These are phyloP conservation scores for Prinsepia uniflora DNA, from an alignment of 306 rosid species.

Conservation along the genomic window DNA sequence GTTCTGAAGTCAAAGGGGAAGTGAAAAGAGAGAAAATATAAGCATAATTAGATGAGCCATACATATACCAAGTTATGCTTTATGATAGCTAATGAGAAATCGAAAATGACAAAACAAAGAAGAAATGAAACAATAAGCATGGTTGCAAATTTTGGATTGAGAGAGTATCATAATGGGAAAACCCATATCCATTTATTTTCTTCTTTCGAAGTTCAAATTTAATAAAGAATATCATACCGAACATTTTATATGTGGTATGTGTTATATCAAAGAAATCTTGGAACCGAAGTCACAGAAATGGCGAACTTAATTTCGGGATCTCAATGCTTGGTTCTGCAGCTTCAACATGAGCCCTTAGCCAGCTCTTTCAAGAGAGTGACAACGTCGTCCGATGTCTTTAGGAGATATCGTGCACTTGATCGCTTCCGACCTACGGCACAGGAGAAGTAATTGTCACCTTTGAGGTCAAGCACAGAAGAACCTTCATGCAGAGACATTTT, in stretches of 20 bases:
- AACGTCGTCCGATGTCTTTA: conserved; percentile 57
- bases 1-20: neutral
- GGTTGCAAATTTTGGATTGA: neutral
- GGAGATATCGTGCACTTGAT: conserved; percentile 75
- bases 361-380: conserved; percentile 62
- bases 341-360: conserved; percentile 31
- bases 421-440: conserved; percentile 72
- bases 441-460: conserved; percentile 86
- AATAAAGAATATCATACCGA: conserved; percentile 1
- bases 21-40: neutral
- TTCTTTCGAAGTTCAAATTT: neutral
- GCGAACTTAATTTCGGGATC: neutral
- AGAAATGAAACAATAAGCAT: neutral
- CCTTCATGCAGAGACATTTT: conserved; percentile 58
- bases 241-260: neutral
- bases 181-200: neutral
- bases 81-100: neutral
- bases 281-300: neutral
- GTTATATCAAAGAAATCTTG: conserved; percentile 6
- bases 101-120: neutral
- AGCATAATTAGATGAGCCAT: neutral
- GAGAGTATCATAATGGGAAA: neutral
- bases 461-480: conserved; percentile 85
- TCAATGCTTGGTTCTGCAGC: neutral
- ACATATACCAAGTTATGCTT: neutral